phyloP scores from a whole-genome alignment of 805 yeast genomes.

The Phaffomyces opuntiae region DNA sequence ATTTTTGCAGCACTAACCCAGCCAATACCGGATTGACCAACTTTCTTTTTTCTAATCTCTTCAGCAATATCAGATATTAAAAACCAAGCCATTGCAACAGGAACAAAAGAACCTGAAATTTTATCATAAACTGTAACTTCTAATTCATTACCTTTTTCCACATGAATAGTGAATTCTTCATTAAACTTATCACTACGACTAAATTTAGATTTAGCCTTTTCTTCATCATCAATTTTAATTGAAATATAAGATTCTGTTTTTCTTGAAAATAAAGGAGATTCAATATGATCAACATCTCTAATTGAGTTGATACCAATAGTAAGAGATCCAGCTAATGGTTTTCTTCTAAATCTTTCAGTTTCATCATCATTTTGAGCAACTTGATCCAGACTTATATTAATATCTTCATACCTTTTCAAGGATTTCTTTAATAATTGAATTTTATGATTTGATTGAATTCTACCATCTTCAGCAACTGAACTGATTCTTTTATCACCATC shows the following conservation, averaged over 20 bases:
- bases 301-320: conserved; percentile 68
- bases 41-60: conserved; percentile 86
- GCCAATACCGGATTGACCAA: conserved; percentile 70
- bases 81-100: conserved; percentile 92
- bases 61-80: conserved; percentile 88
- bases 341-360: conserved; percentile 64
- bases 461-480: conserved; percentile 85
- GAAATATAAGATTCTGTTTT: conserved; percentile 74
- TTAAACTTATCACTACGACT: conserved; percentile 75
- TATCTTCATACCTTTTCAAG: conserved; percentile 80
- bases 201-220: conserved; percentile 66
- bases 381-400: conserved; percentile 64
- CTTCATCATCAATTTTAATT: conserved; percentile 83
- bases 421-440: conserved; percentile 79
- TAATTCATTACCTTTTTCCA: conserved; percentile 88
- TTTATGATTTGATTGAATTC: conserved; percentile 76
- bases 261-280: conserved; percentile 71
- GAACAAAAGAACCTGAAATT: conserved; percentile 55
- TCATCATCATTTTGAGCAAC: conserved; percentile 54
- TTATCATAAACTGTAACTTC: conserved; percentile 86
- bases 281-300: conserved; percentile 88
- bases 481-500: conserved; percentile 87
- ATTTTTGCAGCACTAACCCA: conserved; percentile 82
- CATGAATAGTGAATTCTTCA: conserved; percentile 73
- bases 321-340: conserved; percentile 77